These are phyloP conservation scores for Vicia faba DNA, from an alignment of 306 rosid species.

Conservation along the genomic window DNA sequence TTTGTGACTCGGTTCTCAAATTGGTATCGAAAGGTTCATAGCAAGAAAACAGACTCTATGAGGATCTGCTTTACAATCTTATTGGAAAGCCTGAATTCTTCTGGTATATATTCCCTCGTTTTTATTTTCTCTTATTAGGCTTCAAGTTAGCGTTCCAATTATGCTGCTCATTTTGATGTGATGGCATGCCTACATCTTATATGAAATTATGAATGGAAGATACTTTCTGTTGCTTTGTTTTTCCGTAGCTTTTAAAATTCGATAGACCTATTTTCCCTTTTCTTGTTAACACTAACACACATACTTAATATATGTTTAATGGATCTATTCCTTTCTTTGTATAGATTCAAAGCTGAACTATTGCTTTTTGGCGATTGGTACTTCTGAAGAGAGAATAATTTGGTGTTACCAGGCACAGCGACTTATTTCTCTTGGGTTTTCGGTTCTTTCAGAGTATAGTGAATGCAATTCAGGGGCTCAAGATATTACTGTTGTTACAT, in stretches of 20 bases:
- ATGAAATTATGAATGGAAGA: constrained; percentile 19
- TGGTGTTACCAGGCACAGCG: constrained; percentile 72
- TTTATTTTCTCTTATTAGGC: constrained; percentile 31
- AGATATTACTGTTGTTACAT: constrained; percentile 54
- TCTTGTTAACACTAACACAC: constrained; percentile 25
- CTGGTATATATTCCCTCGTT: constrained; percentile 62
- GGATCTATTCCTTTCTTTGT: constrained; percentile 27
- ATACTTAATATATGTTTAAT: constrained; percentile 31
- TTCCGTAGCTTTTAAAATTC: constrained; percentile 25
- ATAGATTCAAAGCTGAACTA: constrained; percentile 69
- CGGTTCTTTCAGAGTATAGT: constrained; percentile 70
- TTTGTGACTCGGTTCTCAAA: constrained; percentile 56
- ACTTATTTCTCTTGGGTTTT: constrained; percentile 67
- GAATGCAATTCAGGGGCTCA: constrained; percentile 46
- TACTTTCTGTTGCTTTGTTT: constrained; percentile 24
- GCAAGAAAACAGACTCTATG: constrained; percentile 52
- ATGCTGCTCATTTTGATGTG: constrained; percentile 23
- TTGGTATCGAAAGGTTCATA: constrained; percentile 45
- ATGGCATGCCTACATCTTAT: constrained; percentile 23
- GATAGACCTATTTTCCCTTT: constrained; percentile 1
- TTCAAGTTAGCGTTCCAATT: constrained; percentile 31
- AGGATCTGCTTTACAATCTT: constrained; percentile 67
- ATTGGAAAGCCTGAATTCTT: constrained; percentile 73
- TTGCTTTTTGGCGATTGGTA: constrained; percentile 73
- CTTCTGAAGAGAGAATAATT: constrained; percentile 73